Evolutionary conservation across 2,329 filamentous ascomycete species (phyloP).

Genomic region (Penicillium fuscoglaucum): DNA sequence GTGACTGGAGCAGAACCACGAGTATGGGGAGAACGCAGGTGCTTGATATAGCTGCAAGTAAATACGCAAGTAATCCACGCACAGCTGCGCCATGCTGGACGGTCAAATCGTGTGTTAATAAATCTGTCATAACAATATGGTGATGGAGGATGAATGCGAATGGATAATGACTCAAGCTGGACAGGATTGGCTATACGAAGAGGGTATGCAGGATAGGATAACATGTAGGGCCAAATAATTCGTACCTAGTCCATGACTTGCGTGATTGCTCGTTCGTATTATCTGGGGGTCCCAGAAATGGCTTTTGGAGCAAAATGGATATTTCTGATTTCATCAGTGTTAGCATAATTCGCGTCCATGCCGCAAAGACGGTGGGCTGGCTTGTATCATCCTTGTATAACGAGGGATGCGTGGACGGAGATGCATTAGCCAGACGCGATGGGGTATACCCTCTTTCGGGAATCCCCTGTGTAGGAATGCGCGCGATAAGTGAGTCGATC

Average conservation of each 20-base stretch:
- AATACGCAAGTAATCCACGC: neutral
- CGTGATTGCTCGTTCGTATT: neutral
- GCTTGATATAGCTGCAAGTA: neutral
- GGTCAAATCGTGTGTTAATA: neutral
- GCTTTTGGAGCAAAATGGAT: neutral
- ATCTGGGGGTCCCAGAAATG: neutral
- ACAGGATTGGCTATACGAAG: neutral
- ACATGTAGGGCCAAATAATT: no score
- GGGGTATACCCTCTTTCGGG: neutral
- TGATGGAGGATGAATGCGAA: neutral
- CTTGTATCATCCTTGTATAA: neutral
- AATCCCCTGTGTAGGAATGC: neutral
- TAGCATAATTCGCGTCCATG: neutral
- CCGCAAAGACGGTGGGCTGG: neutral
- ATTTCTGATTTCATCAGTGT: neutral
- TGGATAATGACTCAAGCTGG: no score
- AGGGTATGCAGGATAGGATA: neutral
- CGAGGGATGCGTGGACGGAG: neutral
- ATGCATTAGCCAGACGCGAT: neutral
- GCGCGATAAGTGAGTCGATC: neutral
- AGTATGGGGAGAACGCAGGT: neutral
- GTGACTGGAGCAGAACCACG: neutral
- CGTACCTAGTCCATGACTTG: constrained; percentile 1
- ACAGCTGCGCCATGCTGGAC: neutral
- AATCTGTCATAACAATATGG: neutral